Evolutionary conservation across 345 rosid genomes (phyloP).

Genomic region (Moringa oleifera): DNA sequence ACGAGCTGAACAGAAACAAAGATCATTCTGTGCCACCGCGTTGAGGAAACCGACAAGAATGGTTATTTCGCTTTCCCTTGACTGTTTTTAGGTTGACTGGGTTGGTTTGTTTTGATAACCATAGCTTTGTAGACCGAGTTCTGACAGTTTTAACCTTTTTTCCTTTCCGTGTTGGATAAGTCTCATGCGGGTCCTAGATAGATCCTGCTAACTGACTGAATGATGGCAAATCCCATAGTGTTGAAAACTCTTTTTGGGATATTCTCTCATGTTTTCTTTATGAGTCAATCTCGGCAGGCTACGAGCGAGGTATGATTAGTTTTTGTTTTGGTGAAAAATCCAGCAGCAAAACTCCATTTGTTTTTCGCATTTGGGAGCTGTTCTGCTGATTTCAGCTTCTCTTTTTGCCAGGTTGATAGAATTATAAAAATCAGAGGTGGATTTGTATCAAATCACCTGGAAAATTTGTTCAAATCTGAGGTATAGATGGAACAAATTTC

Average conservation of each 20-base stretch:
- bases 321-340: slow-evolving; percentile 9
- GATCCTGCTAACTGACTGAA: slow-evolving; percentile 1
- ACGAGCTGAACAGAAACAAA: neutral
- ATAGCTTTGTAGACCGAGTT: neutral
- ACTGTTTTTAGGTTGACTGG: neutral
- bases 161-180: neutral
- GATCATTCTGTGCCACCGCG: neutral
- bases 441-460: too few relatives aligned
- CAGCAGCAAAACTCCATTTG: neutral
- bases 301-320: slow-evolving; percentile 4
- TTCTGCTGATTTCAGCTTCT: slow-evolving; percentile 11
- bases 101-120: slow-evolving; percentile 3
- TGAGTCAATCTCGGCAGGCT: slow-evolving; percentile 11
- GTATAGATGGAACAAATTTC: neutral
- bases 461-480: slow-evolving; percentile 13
- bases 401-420: neutral
- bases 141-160: neutral
- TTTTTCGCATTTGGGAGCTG: slow-evolving; percentile 7
- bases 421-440: neutral
- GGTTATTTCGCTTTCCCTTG: slow-evolving; percentile 10
- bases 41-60: neutral
- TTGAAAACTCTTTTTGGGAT: neutral
- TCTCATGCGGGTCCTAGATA: slow-evolving; percentile 8
- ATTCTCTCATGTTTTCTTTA: neutral
- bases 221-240: slow-evolving; percentile 10